These are phyloP conservation scores for Papilionanthe hybrid DNA, from an alignment of 116 monocot species.

Conservation along the genomic window DNA sequence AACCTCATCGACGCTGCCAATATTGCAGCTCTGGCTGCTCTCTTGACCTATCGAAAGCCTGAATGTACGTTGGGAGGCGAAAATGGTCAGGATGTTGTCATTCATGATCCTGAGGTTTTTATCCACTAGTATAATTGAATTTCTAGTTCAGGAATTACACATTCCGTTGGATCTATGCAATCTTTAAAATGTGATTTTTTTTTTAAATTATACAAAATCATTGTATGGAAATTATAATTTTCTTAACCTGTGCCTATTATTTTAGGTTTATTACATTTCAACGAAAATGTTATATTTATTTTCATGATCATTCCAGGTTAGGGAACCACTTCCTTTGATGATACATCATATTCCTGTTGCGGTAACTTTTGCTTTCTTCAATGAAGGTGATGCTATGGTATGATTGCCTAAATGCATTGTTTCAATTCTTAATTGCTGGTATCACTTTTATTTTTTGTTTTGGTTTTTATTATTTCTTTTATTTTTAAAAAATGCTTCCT, in stretches of 20 bases:
- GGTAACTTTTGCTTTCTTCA: slow-evolving; percentile 89
- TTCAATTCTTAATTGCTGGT: neutral
- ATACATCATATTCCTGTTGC: slow-evolving; percentile 94
- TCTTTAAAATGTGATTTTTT: neutral
- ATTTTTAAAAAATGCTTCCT: too few species aligned
- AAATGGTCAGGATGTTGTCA: slow-evolving; percentile 65
- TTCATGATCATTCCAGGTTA: slow-evolving; percentile 46
- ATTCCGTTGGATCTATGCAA: neutral
- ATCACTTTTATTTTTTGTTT: too few species aligned
- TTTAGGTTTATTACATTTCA: neutral
- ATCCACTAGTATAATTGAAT: neutral
- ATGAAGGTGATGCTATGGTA: slow-evolving; percentile 82
- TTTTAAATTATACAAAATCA: neutral
- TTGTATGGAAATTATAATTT: neutral
- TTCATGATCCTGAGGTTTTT: slow-evolving; percentile 86
- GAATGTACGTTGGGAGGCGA: slow-evolving; percentile 90
- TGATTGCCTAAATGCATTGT: neutral
- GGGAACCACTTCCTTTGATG: slow-evolving; percentile 77
- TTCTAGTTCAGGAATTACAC: neutral
- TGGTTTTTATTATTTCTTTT: too few species aligned
- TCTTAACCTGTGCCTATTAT: neutral
- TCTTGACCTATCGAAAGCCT: slow-evolving; percentile 80
- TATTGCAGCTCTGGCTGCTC: slow-evolving; percentile 84
- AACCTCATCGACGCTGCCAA: slow-evolving; percentile 99
- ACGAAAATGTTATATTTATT: neutral